Base-by-base conservation (phyloP, 495 filamentous ascomycete species). In the Trichoderma erinaceum region DNA sequence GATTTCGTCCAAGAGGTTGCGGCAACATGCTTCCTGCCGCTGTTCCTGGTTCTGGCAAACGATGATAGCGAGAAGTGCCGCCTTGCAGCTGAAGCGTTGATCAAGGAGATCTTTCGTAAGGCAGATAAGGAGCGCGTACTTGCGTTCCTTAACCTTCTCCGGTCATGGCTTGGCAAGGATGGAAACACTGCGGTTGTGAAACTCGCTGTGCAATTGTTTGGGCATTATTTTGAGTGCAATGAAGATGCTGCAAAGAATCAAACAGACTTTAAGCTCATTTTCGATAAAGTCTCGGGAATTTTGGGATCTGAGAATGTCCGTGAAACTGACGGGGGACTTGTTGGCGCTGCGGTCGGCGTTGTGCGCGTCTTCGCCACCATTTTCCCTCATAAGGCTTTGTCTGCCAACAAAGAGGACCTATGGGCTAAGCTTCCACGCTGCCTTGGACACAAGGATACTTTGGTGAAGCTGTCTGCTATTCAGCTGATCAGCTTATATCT, bases 41-140 rank as follows among this genome's bases (percentile, higher is more conserved):
- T 99, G 21, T 86, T 97, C 25, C 88, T 96, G 75, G 86, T 90
- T 21, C 84, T 97, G 73, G 85, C 89, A 61, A 97, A 97, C 69
- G 95, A 99, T 70, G 91, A 97, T 41, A 90, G 91, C 43, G 81
- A 87, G 13, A 90, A 92, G 68, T 99, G 95, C 75, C 89, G 91
- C 29, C 85, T 92, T 70, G 90, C 95, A 81, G 92, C 92, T 12
- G 91, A 86, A 18, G 86, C 87, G 41, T 76, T 99, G 41, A 78
- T 97, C 52, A 92, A 91, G 71, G 87, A 89, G 73, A 81, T 90
- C 64, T 97, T 95, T 75, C 86, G 87, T 58, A 87, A 90, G 69
- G 90, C 92, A 2, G 89, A 97, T 74, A 82, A 82, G 66, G 92
- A 95, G 70, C 82, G 85, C 52, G 79, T 85, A 70, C 83, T 87